Base-by-base conservation (phyloP, 202 grass and related monocot species). In the Musa balbisiana region DNA sequence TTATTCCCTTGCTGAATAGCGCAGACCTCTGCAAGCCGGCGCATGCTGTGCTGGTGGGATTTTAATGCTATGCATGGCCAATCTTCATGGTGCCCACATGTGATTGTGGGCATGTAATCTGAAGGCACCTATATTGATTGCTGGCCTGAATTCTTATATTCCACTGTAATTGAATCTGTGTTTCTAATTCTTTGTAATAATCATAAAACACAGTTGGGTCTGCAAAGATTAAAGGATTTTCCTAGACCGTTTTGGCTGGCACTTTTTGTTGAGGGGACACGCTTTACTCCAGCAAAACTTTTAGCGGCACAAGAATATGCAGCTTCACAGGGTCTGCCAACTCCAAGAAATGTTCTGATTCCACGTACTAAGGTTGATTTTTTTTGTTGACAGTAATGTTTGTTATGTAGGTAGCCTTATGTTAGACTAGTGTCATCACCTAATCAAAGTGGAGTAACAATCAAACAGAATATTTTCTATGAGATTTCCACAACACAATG, bases 231-330 rank as follows among this genome's bases (percentile, higher is more conserved):
- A 70, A 77, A 86, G 3, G 87, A 96, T 43, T 92, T 92, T 55
- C 92, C 92, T 13, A 83, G 83, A 69, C 89, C 92, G 82, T 96
- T 96, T 77, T 96, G 92, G 92, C 78, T 96, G 75, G 89, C 92
- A 51, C 82, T 96, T 66, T 92, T 92, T 49, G 92, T 92, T 77
- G 89, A 96, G 82, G 92, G 92, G 50, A 96, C 87, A 53, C 88
- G 89, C 72, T 96, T 96, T 80, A 96, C 89, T 80, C 88, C 89
- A 53, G 89, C 89, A 77, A 96, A 96, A 78, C 88, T 92, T 76
- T 74, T 92, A 23, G 89, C 89, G 71, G 89, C 92, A 78, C 92
- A 96, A 83, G 92, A 96, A 73, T 96, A 87, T 85, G 92, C 92
- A 9, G 84, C 83, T 62, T 85, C 80, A 63, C 86, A 96, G 69